Base-by-base conservation (phyloP, 139 green algal genomes). In the Eudorina sp. region DNA sequence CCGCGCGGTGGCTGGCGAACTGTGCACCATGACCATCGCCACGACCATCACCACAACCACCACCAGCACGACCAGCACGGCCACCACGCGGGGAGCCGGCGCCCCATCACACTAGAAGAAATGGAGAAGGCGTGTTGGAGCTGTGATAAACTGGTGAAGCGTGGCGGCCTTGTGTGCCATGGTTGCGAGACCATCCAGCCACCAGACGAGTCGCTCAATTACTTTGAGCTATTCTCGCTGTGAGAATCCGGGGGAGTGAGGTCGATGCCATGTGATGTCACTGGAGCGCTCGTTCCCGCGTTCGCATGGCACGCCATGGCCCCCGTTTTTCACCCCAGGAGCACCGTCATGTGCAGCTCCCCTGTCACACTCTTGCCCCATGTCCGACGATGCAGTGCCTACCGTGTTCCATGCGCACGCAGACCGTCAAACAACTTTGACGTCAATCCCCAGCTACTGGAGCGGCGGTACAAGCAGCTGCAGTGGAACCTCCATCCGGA, bases 401-500 rank as follows among this genome's bases (percentile, higher is more conserved):
- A n/a, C n/a, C n/a, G n/a, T n/a, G n/a, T n/a, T n/a, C n/a, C n/a
- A n/a, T n/a, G n/a, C n/a, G n/a, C n/a, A n/a, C 53, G 8, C 89
- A 94, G 90, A 27, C 48, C 43, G 8, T n/a, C 85, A n/a, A 82
- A 84, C 19, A 85, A 45, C 3, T 97, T 93, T 76, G 90, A 96
- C 25, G 2, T 97, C 6, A 90, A 95, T 43, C 25, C 88, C 4
- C n/a, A 48, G 5, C 29, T 88, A 19, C 91, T 97, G 43, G 95
- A 97, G 77, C 60, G 48, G 43, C 84, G 82, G 3, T 97, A 96
- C 92, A 95, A 94, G 80, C 43, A 43, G 25, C 85, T 96, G 55
- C 95, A 97, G 89, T 91, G 87, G 85, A 81, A 89, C 27, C 69
- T 97, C 70, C 95, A 97, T 84, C 95, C 95, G 4, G 95, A 97